Evolutionary conservation across 2,329 filamentous ascomycete genomes (phyloP).

Genomic region (Tolypocladium pustulatum): DNA sequence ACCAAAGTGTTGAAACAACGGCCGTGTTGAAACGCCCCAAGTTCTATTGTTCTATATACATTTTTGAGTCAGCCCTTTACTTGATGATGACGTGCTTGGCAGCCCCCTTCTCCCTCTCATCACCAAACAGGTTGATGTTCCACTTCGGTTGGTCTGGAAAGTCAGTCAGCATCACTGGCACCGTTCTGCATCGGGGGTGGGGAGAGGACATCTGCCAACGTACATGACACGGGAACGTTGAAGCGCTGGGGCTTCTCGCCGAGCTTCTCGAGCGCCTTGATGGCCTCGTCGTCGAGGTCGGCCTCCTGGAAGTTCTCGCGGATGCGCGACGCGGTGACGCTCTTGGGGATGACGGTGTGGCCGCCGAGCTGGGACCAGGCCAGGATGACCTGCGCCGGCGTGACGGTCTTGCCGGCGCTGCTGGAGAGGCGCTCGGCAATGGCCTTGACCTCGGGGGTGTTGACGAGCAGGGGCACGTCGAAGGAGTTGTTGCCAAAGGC

Average conservation of each 20-base stretch:
- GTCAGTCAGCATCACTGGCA: neutral
- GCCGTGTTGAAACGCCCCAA: neutral
- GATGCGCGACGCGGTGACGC: conserved; percentile 57
- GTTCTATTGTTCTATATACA: neutral
- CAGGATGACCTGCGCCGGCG: conserved; percentile 36
- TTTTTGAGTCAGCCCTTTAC: neutral
- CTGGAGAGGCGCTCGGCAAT: conserved; percentile 37
- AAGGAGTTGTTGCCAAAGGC: conserved; percentile 37
- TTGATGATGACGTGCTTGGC: conserved; percentile 34
- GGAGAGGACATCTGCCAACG: conserved; percentile 9
- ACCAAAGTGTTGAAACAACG: neutral
- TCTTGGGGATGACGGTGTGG: conserved; percentile 67
- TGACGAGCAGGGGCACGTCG: conserved; percentile 42
- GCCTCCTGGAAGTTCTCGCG: conserved; percentile 59
- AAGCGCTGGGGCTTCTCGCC: conserved; percentile 39
- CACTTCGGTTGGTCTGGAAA: conserved; percentile 37
- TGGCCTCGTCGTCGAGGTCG: conserved; percentile 47
- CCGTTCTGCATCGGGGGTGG: neutral
- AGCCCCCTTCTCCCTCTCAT: conserved; percentile 40
- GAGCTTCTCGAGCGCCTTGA: conserved; percentile 50
- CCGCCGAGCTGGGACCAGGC: conserved; percentile 50
- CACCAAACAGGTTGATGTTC: conserved; percentile 46
- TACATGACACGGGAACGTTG: conserved; percentile 33
- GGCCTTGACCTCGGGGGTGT: conserved; percentile 43
- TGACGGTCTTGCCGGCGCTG: conserved; percentile 25